These are phyloP conservation scores for Colletotrichum aenigma DNA, from an alignment of 2,329 filamentous ascomycete species.

Conservation along the genomic window DNA sequence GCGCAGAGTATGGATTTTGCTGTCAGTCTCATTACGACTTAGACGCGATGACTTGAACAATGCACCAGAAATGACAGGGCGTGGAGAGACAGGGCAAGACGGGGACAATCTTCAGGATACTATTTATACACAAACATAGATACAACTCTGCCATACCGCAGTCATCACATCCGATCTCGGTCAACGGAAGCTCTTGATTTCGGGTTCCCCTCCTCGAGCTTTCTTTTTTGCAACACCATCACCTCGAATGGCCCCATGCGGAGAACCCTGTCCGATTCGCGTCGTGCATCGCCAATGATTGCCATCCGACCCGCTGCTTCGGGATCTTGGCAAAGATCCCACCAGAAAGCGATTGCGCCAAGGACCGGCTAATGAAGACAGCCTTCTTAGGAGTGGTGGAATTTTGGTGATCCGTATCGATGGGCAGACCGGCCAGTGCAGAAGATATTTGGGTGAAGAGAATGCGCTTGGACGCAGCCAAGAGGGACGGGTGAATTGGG, in stretches of 20 bases:
- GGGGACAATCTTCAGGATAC: background rate
- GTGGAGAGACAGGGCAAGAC: background rate
- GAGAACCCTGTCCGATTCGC: constrained; percentile 5
- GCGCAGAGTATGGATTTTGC: background rate
- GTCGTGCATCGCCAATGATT: background rate
- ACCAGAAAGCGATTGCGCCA: background rate
- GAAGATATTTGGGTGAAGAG: background rate
- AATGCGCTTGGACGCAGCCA: background rate
- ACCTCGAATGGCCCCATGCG: background rate
- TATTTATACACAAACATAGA: background rate
- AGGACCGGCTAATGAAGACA: background rate
- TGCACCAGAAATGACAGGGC: background rate
- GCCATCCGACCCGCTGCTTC: background rate
- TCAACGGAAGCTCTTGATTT: background rate
- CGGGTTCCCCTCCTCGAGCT: background rate
- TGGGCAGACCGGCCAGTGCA: background rate
- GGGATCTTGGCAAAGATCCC: background rate
- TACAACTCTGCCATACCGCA: background rate
- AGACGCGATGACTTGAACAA: rapidly evolving
- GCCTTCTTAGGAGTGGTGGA: background rate
- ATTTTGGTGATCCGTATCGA: background rate
- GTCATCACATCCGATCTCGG: background rate
- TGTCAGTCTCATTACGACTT: constrained; percentile 8
- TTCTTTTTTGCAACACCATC: background rate
- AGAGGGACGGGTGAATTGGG: background rate